phyloP scores from a whole-genome alignment of 345 rosid genomes.

The Salix suchowensis region DNA sequence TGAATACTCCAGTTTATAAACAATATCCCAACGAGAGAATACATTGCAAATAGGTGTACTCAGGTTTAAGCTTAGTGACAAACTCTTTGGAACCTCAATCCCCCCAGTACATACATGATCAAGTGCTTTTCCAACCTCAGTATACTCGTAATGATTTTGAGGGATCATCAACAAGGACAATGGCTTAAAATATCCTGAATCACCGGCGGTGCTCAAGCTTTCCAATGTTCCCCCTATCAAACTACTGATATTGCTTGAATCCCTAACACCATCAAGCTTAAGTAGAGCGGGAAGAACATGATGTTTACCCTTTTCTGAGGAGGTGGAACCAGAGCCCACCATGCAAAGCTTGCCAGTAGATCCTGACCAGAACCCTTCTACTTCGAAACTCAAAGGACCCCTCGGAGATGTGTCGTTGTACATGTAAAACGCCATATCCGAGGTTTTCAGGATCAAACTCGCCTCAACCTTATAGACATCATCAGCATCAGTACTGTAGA shows the following conservation, averaged over 20 bases:
- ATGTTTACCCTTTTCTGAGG: constrained; percentile 8
- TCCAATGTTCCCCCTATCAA: constrained; percentile 21
- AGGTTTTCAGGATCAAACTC: constrained; percentile 8
- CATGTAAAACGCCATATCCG: not conserved
- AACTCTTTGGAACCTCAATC: not conserved
- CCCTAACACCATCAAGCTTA: constrained; percentile 17
- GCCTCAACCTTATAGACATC: constrained; percentile 26
- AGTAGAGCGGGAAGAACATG: constrained; percentile 20
- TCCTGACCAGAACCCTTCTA: constrained; percentile 36
- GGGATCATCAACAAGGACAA: constrained; percentile 30
- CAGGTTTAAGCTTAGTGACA: constrained; percentile 7
- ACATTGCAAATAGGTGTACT: constrained; percentile 18
- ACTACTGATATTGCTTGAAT: constrained; percentile 14
- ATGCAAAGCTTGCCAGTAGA: constrained; percentile 32
- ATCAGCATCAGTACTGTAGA: constrained; percentile 10
- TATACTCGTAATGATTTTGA: constrained; percentile 15
- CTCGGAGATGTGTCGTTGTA: not conserved
- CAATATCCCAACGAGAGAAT: not conserved
- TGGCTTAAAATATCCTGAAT: constrained; percentile 13
- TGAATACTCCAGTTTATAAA: constrained; percentile 15
- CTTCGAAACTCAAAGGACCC: constrained; percentile 15
- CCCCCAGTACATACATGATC: not conserved
- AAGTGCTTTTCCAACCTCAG: not conserved
- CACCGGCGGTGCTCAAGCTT: constrained; percentile 18
- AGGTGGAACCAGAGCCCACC: constrained; percentile 25